A percentile compares a stretch with the other conserved stretches of the same genome.
Conservation (phyloP, 768 basidiomycete genomes). For the Boletellus ananiceps region DNA sequence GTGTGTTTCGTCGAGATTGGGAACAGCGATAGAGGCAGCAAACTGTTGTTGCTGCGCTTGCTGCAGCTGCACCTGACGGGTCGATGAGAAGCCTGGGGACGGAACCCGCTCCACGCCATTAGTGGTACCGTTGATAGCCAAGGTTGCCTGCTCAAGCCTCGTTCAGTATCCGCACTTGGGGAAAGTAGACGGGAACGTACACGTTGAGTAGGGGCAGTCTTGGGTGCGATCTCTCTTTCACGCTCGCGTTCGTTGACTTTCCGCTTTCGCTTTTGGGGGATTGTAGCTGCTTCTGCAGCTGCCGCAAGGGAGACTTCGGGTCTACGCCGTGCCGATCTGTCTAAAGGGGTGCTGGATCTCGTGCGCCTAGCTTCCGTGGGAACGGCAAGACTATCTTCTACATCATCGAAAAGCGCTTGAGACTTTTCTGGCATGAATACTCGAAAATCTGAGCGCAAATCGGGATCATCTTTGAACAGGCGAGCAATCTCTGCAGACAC, state of each 20-base stretch:
- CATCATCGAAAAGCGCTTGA: constrained; percentile 47
- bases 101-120: constrained; percentile 20
- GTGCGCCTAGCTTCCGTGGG: constrained; percentile 28
- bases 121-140: constrained; percentile 14
- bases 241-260: constrained; percentile 45
- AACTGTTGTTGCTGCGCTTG: constrained; percentile 21
- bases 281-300: constrained; percentile 33
- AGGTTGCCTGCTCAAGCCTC: constrained; percentile 21
- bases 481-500: constrained; percentile 63
- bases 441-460: constrained; percentile 67
- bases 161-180: constrained; percentile 5
- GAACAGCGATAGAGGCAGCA: constrained; percentile 13
- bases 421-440: constrained; percentile 68
- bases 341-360: constrained; percentile 33
- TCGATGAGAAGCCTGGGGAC: constrained; percentile 20
- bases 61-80: constrained; percentile 24
- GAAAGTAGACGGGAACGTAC: constrained; percentile 13
- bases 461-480: constrained; percentile 72
- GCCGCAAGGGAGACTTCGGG: constrained; percentile 43
- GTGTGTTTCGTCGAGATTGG: constrained; percentile 53
- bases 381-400: constrained; percentile 27
- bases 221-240: constrained; percentile 31
- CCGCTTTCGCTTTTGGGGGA: constrained; percentile 68
- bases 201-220: constrained; percentile 19
- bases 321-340: constrained; percentile 40